These are phyloP conservation scores for Byssochlamys sp. DNA, from an alignment of 2,329 filamentous ascomycete genomes.

Conservation along the genomic window DNA sequence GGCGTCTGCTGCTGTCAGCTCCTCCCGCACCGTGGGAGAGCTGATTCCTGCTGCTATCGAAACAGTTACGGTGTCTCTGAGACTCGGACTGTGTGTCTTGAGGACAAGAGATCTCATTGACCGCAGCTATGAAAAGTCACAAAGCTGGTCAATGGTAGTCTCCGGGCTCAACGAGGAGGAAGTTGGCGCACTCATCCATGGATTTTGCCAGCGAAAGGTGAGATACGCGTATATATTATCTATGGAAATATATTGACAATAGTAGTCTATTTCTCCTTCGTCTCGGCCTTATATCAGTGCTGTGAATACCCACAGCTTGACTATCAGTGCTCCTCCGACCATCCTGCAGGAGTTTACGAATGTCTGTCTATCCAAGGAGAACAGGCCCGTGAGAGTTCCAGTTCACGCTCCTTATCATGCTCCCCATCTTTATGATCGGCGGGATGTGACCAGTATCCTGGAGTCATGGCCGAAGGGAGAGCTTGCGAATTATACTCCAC, in stretches of 20 bases:
- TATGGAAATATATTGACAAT: constrained; percentile 2
- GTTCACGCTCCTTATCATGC: constrained; percentile 54
- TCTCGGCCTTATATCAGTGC: constrained; percentile 51
- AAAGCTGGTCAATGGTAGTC: constrained; percentile 34
- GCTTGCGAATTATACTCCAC: constrained; percentile 18
- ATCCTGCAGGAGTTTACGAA: constrained; percentile 46
- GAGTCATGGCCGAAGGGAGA: constrained; percentile 21
- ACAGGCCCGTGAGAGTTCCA: constrained; percentile 44
- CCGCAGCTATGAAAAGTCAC: constrained; percentile 14
- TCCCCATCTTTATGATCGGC: constrained; percentile 43
- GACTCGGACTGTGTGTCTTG: constrained; percentile 33
- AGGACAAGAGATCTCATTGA: constrained; percentile 30
- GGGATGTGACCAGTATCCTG: constrained; percentile 45
- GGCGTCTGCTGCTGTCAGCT: constrained; percentile 32
- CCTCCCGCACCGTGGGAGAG: constrained; percentile 31
- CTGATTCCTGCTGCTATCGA: constrained; percentile 34
- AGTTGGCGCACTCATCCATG: constrained; percentile 14
- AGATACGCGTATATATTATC: constrained; percentile 2
- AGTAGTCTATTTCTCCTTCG: constrained; percentile 38
- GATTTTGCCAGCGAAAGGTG: constrained; percentile 18
- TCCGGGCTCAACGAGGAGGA: constrained; percentile 29
- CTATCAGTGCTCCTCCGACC: constrained; percentile 49
- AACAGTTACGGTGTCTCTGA: constrained; percentile 34
- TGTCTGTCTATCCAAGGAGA: constrained; percentile 38
- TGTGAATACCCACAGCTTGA: constrained; percentile 50